Conservation (phyloP, 352 stramenopile species). For the Phytophthora citrophthora region DNA sequence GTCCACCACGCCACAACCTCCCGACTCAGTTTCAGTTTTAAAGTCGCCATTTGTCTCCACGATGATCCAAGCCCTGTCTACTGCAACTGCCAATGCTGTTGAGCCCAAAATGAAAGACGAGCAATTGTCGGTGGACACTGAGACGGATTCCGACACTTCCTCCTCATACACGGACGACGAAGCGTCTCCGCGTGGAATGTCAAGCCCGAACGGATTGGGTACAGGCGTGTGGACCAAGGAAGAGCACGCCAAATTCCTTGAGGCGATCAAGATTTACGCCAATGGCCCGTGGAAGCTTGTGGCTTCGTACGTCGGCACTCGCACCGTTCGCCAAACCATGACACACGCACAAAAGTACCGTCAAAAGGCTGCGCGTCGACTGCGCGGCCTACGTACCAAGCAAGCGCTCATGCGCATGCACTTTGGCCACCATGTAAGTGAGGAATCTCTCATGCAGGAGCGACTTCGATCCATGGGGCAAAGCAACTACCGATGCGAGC, state of each 20-base stretch:
- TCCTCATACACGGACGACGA: constrained; percentile 34
- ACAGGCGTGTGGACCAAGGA: constrained; percentile 66
- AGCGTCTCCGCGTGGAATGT: constrained; percentile 13
- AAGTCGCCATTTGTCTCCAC: background rate
- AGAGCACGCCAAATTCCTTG: constrained; percentile 73
- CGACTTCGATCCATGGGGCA: constrained; percentile 48
- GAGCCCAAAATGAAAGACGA: constrained; percentile 14
- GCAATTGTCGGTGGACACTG: constrained; percentile 8
- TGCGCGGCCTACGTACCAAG: constrained; percentile 70
- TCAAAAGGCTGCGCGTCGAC: constrained; percentile 60
- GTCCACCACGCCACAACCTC: constrained; percentile 3
- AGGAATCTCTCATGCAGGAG: constrained; percentile 71
- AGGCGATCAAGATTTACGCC: constrained; percentile 75
- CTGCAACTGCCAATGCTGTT: constrained; percentile 6
- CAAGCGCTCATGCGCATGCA: constrained; percentile 81
- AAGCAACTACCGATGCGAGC: constrained; percentile 16
- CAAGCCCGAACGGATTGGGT: constrained; percentile 28
- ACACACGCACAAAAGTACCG: constrained; percentile 81
- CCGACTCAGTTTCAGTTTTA: background rate
- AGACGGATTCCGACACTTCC: constrained; percentile 20
- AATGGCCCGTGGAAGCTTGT: constrained; percentile 77
- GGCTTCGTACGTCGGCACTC: constrained; percentile 66
- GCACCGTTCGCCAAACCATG: constrained; percentile 78
- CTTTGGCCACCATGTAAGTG: constrained; percentile 64
- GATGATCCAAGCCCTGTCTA: constrained; percentile 25